Percentiles rank a stretch among this genome's conserved stretches.
Evolutionary conservation across 1,139 yeast species (phyloP).

Genomic region (Candida sanyaensis): DNA sequence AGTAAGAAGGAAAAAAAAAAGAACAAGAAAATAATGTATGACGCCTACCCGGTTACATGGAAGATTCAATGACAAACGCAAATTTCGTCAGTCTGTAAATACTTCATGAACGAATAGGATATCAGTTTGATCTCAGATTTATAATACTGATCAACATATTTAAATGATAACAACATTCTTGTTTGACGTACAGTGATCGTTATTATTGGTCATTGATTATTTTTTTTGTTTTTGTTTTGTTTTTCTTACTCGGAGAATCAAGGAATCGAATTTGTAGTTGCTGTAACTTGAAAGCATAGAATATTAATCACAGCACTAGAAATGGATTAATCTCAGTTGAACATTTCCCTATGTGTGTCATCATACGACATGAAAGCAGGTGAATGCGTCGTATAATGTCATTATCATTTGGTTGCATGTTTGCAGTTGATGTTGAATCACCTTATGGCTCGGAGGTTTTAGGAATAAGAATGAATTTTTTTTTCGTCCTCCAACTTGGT

Average conservation of each 20-base stretch:
- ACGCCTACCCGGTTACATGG: not conserved
- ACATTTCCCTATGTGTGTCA: not conserved
- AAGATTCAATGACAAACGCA: not conserved
- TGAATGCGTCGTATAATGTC: not conserved
- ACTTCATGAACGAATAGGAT: no score
- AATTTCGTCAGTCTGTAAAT: not conserved
- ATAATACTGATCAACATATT: not conserved
- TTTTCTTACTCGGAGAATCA: not conserved
- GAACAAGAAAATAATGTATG: not conserved
- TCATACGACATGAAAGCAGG: not conserved
- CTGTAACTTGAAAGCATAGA: no score
- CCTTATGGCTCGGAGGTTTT: not conserved
- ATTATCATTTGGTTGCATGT: not conserved
- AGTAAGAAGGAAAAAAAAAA: not conserved
- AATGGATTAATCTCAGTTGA: no score
- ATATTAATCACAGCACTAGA: no score
- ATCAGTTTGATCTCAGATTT: not conserved
- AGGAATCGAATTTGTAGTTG: not conserved
- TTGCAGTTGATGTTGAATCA: not conserved
- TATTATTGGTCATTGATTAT: not conserved
- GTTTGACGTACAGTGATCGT: not conserved
- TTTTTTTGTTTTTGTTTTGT: not conserved
- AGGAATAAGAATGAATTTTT: not conserved
- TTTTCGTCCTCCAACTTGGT: not conserved
- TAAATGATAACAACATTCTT: not conserved